Percentiles rank a stretch among this genome's conserved stretches.
Conservation (phyloP, 805 yeast genomes). For the Candida yuanshanica region DNA sequence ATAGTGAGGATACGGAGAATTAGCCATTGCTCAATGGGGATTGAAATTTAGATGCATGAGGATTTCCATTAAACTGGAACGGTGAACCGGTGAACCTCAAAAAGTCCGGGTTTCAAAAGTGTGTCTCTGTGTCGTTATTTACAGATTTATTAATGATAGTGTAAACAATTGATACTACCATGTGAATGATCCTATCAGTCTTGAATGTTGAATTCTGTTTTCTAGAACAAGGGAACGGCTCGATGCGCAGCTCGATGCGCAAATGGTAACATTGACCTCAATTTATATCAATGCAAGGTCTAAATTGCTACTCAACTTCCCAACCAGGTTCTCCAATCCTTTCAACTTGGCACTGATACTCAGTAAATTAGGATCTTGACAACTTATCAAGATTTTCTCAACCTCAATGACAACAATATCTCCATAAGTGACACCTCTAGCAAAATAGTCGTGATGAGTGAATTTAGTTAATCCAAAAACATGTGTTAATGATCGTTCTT, state of each 20-base stretch:
- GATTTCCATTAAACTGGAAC: too few species aligned
- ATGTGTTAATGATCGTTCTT: conserved; percentile 31
- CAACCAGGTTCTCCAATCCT: conserved; percentile 40
- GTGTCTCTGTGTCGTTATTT: too few species aligned
- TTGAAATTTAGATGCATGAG: neutral
- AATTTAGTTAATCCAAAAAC: conserved; percentile 28
- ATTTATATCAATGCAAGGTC: conserved; percentile 20
- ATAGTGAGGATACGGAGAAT: too few species aligned
- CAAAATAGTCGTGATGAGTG: conserved; percentile 46
- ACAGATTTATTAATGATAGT: too few species aligned
- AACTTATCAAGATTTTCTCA: conserved; percentile 52
- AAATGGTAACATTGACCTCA: too few species aligned
- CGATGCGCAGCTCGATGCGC: too few species aligned
- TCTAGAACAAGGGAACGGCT: too few species aligned
- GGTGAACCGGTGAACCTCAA: too few species aligned
- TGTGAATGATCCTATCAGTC: too few species aligned
- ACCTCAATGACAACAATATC: conserved; percentile 55
- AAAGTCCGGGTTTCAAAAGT: too few species aligned
- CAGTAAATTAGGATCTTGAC: conserved; percentile 63
- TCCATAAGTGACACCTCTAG: conserved; percentile 57
- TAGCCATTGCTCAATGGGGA: neutral
- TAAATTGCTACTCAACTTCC: conserved; percentile 21
- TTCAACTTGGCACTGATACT: conserved; percentile 59
- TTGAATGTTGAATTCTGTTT: too few species aligned
- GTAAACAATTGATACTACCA: too few species aligned